These are phyloP conservation scores for Ricinus communis DNA, from an alignment of 345 rosid species.

Conservation along the genomic window DNA sequence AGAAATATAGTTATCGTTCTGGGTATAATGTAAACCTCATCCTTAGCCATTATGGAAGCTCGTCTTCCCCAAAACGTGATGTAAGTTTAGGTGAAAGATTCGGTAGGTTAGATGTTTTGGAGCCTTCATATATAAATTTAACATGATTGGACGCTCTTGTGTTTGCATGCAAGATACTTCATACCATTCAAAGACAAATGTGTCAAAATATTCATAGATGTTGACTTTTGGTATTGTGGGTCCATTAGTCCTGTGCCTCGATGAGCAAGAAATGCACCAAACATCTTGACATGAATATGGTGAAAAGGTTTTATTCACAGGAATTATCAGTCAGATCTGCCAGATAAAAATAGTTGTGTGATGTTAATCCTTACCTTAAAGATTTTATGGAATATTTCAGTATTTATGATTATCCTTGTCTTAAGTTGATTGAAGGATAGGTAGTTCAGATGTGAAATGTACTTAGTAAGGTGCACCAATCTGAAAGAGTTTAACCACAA, in stretches of 20 bases:
- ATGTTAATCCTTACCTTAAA: neutral
- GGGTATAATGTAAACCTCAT: neutral
- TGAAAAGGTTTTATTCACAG: neutral
- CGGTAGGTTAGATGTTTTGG: neutral
- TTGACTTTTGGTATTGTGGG: neutral
- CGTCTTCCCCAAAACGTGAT: neutral
- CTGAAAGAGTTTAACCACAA: neutral
- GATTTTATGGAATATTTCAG: neutral
- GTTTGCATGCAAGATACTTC: neutral
- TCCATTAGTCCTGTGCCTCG: no score
- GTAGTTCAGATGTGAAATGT: neutral
- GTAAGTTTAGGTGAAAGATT: neutral
- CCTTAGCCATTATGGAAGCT: neutral
- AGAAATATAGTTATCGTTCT: neutral
- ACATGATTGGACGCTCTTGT: neutral
- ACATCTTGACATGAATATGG: neutral
- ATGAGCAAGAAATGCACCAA: neutral
- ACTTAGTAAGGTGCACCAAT: neutral
- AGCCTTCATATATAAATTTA: neutral
- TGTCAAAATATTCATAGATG: neutral
- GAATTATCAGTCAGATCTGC: neutral
- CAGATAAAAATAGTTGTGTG: neutral
- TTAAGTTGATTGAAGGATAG: neutral
- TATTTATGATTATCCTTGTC: neutral
- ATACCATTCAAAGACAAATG: neutral